Percentiles rank a stretch among this genome's conserved stretches.
Evolutionary conservation across 768 basidiomycete species (phyloP).

Genomic region (Hydnomerulius pinastri): DNA sequence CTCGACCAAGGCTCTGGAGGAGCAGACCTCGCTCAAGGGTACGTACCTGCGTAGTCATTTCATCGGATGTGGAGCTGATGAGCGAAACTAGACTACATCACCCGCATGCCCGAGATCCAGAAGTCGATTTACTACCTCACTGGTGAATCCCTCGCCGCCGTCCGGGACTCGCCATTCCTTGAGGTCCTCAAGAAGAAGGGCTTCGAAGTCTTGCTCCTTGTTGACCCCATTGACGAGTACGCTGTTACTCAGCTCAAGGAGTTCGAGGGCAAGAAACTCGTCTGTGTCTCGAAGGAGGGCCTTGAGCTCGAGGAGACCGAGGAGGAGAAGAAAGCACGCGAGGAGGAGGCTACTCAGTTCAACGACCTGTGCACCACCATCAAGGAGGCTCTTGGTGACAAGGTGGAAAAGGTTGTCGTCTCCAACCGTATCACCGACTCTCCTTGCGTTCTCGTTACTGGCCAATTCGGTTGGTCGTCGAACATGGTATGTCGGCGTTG

Average conservation of each 20-base stretch:
- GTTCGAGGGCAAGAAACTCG: slow-evolving; percentile 96
- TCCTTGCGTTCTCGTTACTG: slow-evolving; percentile 95
- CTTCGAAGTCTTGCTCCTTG: slow-evolving; percentile 96
- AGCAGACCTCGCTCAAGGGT: slow-evolving; percentile 94
- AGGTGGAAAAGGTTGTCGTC: slow-evolving; percentile 98
- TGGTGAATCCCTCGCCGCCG: slow-evolving; percentile 91
- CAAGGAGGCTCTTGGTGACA: slow-evolving; percentile 98
- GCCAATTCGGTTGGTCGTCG: slow-evolving; percentile 99
- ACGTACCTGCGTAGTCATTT: slow-evolving; percentile 16
- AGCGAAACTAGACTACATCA: slow-evolving; percentile 82
- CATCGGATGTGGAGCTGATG: not conserved
- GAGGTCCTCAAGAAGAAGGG: slow-evolving; percentile 99
- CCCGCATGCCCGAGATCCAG: slow-evolving; percentile 98
- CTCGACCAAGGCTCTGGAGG: slow-evolving; percentile 92
- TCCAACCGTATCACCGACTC: slow-evolving; percentile 98
- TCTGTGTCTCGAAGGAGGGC: slow-evolving; percentile 98
- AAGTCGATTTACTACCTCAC: slow-evolving; percentile 99
- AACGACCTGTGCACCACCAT: slow-evolving; percentile 89
- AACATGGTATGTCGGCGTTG: slow-evolving; percentile 74
- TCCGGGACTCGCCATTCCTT: slow-evolving; percentile 96
- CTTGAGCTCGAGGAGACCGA: slow-evolving; percentile 99
- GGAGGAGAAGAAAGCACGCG: slow-evolving; percentile 91
- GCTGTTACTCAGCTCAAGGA: slow-evolving; percentile 99
- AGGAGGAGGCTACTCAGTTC: slow-evolving; percentile 82
- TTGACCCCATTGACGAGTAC: slow-evolving; percentile 99